Base-by-base conservation (phyloP, 169 alveolate genomes). In the Cryptosporidium parvum region DNA sequence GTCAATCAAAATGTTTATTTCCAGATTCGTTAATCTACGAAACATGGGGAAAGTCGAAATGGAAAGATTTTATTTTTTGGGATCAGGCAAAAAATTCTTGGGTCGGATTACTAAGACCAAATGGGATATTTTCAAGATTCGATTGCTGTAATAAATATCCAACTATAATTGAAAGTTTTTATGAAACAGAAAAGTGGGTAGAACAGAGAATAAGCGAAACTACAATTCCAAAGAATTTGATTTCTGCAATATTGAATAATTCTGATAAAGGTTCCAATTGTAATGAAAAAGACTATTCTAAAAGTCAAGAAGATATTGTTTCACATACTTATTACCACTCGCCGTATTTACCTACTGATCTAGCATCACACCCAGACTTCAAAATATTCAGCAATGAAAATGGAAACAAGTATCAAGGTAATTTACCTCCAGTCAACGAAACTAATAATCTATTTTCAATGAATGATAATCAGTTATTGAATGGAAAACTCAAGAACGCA, bases 301-400 rank as follows among this genome's bases (percentile, higher is more conserved):
- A 73, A 4, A 44, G 35, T 7, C 37, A 75, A 42, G 56, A 42
- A 21, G 29, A 12, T 3, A 62, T 29, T 65, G 23, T 51, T 14
- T 70, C 65, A 6, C 84, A 42, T 21, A 29, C 44, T 26, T 31
- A 48, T 2, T 80, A 62, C 35, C 89, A 80, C 53, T 80, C 89
- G 4, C 89, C 89, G 12, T 80, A 61, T 62, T 33, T 80, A n/a
- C 89, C 89, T 37, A 80, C 89, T 3, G 89, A 80, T 21, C 39
- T 80, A 39, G 89, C 89, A 21, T 80, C 89, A 26, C 89, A 80
- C 33, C 89, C 89, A 12, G 89, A 80, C 59, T 80, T 62, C 35
- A 59, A 65, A 45, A 67, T 62, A 62, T 29, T 62, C 4, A 14
- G 33, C 2, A 62, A n/a, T 14, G 56, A 45, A 59, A 39, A 59